Evolutionary conservation across 108 stramenopile genomes (phyloP).

Genomic region (Schizochytrium sp.): DNA sequence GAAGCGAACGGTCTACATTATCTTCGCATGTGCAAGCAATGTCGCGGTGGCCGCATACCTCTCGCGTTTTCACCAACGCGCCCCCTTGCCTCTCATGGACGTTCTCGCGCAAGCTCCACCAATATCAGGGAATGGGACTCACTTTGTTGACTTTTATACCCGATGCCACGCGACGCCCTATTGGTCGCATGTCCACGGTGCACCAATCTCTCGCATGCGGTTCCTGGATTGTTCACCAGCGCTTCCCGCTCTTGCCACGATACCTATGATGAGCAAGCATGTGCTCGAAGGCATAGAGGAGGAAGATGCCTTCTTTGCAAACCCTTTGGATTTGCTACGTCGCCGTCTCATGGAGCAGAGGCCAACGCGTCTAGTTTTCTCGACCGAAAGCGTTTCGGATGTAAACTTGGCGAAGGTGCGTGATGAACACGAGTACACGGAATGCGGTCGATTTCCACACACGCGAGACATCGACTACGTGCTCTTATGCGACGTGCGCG

Average conservation of each 20-base stretch:
- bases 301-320: not conserved
- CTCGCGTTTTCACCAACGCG: not conserved
- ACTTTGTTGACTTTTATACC: conserved; percentile 4
- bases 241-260: not conserved
- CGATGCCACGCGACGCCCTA: not conserved
- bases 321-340: not conserved
- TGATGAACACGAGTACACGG: no score
- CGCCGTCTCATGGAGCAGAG: not conserved
- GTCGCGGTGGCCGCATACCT: not conserved
- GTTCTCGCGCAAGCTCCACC: not conserved
- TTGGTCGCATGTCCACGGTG: not conserved
- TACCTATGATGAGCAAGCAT: not conserved
- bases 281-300: not conserved
- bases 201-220: not conserved
- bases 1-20: not conserved
- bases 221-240: not conserved
- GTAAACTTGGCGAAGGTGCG: no score
- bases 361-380: not conserved
- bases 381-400: not conserved
- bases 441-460: no score
- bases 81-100: not conserved
- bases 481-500: no score
- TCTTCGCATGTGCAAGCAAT: not conserved
- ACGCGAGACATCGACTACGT: no score
- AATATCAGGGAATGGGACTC: not conserved